Base-by-base conservation (phyloP, 2,329 filamentous ascomycete species). In the Parascedosporium putredinis region DNA sequence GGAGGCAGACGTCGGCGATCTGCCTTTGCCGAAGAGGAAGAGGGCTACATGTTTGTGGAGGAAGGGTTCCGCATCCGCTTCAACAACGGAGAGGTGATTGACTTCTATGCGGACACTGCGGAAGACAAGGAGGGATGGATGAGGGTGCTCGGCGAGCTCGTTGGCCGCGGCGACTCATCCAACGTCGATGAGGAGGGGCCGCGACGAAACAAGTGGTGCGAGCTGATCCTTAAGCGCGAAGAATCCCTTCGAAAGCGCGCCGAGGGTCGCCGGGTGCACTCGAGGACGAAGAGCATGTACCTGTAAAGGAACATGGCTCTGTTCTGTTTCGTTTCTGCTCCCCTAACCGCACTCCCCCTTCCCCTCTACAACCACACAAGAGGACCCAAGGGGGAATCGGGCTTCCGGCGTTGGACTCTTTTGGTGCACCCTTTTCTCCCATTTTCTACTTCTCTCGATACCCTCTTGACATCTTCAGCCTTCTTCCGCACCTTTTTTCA, bases 1-100 rank as follows among this genome's bases (percentile, higher is more conserved):
- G 79, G 78, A 55, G 87, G 88, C 50, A 83, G 81, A 57, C 85
- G 93, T 40, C 85, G 93, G 50, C 89, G 94, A 65, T 96, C 90
- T 29, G 93, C 88, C 9, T 98, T 98, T 65, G 90, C 91, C 1
- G 93, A 97, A 66, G 93, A 98, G 56, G 93, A 98, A 68, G 93
- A 98, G 64, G 93, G 93, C 38, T 98, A 98, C 73, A 95, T 96
- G 86, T 98, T 98, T 64, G 91, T 98, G 49, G 93, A 98, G 66
- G 93, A 98, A 64, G 93, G 93, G 2, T 98, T 98, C 83, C 88
- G 93, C 36, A 95, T 98, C 64, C 88, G 91, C 51, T 98, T 98
- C 68, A 94, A 88, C 64, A 98, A 98, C 61, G 93, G 93, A 54
- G 93, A 98, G 69, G 83, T 95, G 55, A 98, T 98, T 62, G 91